Evolutionary conservation across 352 stramenopile genomes (phyloP), one percentile per base, ranked within the genome.

Genomic region (Phytophthora foliorum): DNA sequence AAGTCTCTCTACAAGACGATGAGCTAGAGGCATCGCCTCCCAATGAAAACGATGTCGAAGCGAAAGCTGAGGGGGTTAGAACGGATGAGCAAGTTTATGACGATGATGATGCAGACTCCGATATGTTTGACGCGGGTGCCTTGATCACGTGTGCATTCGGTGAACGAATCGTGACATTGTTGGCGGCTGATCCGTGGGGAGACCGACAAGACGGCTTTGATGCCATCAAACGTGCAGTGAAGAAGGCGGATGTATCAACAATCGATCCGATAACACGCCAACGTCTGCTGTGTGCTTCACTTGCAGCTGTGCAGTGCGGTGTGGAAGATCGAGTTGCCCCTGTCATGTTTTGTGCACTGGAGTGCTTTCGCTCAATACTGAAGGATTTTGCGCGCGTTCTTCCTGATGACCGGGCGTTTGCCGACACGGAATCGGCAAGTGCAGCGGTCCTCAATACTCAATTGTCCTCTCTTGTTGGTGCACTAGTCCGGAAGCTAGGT

Each of bases 271-370:
- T 63, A 36, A 85, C 81, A 42, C 67, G 71, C 13, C 80, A 84
- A 39, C 82, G 89, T 29, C 46, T 92, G 21, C 78, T 95, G n/a
- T 90, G 79, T 44, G 88, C 88, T 9, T 74, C 80, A 0, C 29
- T 95, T 32, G 81, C 84, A 11, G 88, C 88, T 16, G 72, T 92
- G 27, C 84, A 93, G 24, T 86, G 82, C 45, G 88, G 88, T 7
- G 84, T 93, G 1, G 86, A 93, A 9, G 88, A 94, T 62, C 84
- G 83, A 21, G 86, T 95, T 0, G 82, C 82, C 2, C 86, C 88
- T 6, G 88, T 95, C 51, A 91, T 95, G 84, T 95, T 89, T 73
- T 95, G 88, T 42, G 77, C 86, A 14, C 74, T 95, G n/a, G 84
- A 95, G 31, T 93, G 84, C 42, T 69, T 95, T 14, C 74, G 76